Base-by-base conservation (phyloP, 768 basidiomycete species). In the Rhizopogon roseolus region DNA sequence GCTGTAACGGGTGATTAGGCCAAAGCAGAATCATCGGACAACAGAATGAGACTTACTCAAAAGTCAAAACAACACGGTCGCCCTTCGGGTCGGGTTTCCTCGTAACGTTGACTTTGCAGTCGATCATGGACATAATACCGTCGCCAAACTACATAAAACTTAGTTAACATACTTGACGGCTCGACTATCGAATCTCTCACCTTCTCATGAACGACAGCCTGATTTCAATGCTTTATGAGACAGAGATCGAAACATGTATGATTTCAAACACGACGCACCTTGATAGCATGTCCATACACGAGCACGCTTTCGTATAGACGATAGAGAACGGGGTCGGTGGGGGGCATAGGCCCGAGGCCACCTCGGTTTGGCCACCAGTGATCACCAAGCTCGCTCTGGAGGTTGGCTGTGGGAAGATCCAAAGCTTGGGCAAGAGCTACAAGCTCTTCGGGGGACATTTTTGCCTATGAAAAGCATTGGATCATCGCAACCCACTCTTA, bases 61-160 rank as follows among this genome's bases (percentile, higher is more conserved):
- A 90, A 2, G 85, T 90, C 55, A 92, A 73, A 16, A 90, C 61
- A 8, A 90, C 85, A 41, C 90, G 86, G 60, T 91, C 88, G 36
- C 89, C 89, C 62, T 85, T 88, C 14, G 88, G 87, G 61, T 90
- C 81, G 14, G 77, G 75, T 66, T 91, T 90, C 71, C 75, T 81
- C 56, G 81, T 74, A 42, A 91, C 73, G 44, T 74, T 76, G 56
- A 91, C 76, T 59, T 80, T 84, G 69, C 89, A 91, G 66, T 92
- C 89, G 54, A 91, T 90, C 86, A 91, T 88, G 17, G 86, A 88
- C 88, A 91, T 90, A 56, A 92, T 91, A 5, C 90, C 89, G 61
- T 92, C 90, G 5, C 90, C 90, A 57, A 90, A 91, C 86, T 88
- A 48, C 10, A 49, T 17, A 4, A 25, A 1, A 11, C 16, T 19